Evolutionary conservation across 192 early-diverging fungal genomes (phyloP).

Genomic region (Jimgerdemannia lactiflua): DNA sequence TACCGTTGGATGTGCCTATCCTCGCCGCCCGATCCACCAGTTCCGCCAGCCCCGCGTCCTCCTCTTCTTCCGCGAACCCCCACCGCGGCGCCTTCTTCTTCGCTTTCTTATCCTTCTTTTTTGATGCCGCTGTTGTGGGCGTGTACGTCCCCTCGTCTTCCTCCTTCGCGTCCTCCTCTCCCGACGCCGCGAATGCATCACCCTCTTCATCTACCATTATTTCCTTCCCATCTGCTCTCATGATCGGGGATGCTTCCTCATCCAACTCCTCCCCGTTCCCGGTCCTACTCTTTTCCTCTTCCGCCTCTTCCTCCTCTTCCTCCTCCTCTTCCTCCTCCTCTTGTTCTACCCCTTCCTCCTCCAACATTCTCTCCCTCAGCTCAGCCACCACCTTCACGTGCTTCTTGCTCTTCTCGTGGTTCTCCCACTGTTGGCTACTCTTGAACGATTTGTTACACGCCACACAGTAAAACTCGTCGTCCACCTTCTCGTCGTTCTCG

Average conservation of each 20-base stretch:
- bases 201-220: not conserved
- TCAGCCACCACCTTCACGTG: conserved; percentile 78
- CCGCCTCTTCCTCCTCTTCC: conserved; percentile 15
- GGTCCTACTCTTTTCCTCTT: not conserved
- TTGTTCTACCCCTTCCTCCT: conserved; percentile 47
- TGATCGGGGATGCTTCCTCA: conserved; percentile 21
- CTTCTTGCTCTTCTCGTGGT: conserved; percentile 86
- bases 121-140: conserved; percentile 30
- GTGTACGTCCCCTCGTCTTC: too few relatives aligned
- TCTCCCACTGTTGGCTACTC: conserved; percentile 71
- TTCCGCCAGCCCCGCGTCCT: conserved; percentile 4
- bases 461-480: conserved; percentile 72
- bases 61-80: conserved; percentile 32
- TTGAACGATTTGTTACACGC: conserved; percentile 91
- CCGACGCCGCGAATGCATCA: too few relatives aligned
- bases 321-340: not conserved
- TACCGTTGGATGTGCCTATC: conserved; percentile 21
- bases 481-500: conserved; percentile 38
- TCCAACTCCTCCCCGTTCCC: conserved; percentile 19
- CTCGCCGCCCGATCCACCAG: conserved; percentile 8
- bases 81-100: conserved; percentile 40
- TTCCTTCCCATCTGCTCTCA: conserved; percentile 17
- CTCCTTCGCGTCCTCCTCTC: too few relatives aligned
- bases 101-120: conserved; percentile 55
- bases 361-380: conserved; percentile 73